Conservation (phyloP, 2,329 filamentous ascomycete species). For the Metarhizium rileyi region DNA sequence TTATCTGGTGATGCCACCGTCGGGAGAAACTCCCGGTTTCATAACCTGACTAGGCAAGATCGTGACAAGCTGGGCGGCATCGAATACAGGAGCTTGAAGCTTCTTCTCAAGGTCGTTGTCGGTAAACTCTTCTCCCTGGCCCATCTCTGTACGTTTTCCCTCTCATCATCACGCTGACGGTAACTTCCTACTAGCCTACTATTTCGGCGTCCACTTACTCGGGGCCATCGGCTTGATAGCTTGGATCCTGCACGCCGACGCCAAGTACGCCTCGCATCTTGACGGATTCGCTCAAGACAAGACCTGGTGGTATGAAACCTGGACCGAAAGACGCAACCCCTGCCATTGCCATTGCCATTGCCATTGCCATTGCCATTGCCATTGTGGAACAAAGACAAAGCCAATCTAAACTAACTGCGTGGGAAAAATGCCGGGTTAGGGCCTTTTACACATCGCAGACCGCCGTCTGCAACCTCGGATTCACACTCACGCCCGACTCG, state of each 20-base stretch:
- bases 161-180: background rate
- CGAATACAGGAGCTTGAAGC: conserved; percentile 39
- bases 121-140: conserved; percentile 17
- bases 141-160: background rate
- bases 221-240: conserved; percentile 37
- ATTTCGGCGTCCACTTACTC: conserved; percentile 33
- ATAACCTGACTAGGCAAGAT: conserved; percentile 26
- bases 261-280: conserved; percentile 31
- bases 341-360: no score
- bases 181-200: conserved; percentile 29
- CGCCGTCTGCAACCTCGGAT: conserved; percentile 42
- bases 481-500: conserved; percentile 44
- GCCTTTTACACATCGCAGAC: conserved; percentile 40
- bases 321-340: no score
- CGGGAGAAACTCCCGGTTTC: conserved; percentile 36
- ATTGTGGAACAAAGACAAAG: background rate
- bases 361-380: no score
- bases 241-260: conserved; percentile 33
- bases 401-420: background rate
- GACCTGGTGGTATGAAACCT: conserved; percentile 38
- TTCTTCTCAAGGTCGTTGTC: conserved; percentile 36
- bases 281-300: conserved; percentile 27
- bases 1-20: conserved; percentile 33
- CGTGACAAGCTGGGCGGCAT: conserved; percentile 39
- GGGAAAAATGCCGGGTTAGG: conserved; percentile 19